Base-by-base conservation (phyloP, 2,329 filamentous ascomycete genomes). In the Calycina marina region DNA sequence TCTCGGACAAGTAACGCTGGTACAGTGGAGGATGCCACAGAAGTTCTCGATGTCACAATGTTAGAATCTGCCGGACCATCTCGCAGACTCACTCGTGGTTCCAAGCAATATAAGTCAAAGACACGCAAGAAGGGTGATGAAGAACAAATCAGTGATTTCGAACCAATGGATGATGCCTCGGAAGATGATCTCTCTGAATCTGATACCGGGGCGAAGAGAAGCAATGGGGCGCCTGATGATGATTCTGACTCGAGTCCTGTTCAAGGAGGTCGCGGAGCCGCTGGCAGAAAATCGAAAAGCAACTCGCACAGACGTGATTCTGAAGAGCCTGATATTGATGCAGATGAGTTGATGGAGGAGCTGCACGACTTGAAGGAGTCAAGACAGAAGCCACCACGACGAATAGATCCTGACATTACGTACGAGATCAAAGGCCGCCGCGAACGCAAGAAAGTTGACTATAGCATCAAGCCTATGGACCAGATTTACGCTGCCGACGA, bases 401-500 rank as follows among this genome's bases (percentile, higher is more conserved):
- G 70, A 43, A 22, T 9, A 8, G 66, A 70, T 12, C 58, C 67
- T 36, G 57, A 68, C 44, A 64, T 80, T 43, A 56, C 72, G 30
- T 68, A 78, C 49, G 63, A 80, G 56, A 57, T 60, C 13, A 63
- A 63, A 33, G 63, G 67, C 28, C 62, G 67, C 25, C 66, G 71
- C 16, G 60, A 62, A 32, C 61, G 72, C 18, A 77, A 79, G 43
- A 67, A 70, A 29, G 79, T 90, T 17, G 82, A 93, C 53, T 96
- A 96, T 55, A 80, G 80, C 36, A 82, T 94, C 49, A 72, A 82
- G 26, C 76, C 83, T 1, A 74, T 86, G 25, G 77, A 84, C 41
- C 61, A 75, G 24, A 60, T 71, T 12, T 67, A 75, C 25, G 68
- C 81, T 1, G 67, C 77, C n/a, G 84, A 93, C 43, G 78, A 77